phyloP scores from a whole-genome alignment of 1,139 yeast genomes.

The Magnusiomyces suaveolens region DNA sequence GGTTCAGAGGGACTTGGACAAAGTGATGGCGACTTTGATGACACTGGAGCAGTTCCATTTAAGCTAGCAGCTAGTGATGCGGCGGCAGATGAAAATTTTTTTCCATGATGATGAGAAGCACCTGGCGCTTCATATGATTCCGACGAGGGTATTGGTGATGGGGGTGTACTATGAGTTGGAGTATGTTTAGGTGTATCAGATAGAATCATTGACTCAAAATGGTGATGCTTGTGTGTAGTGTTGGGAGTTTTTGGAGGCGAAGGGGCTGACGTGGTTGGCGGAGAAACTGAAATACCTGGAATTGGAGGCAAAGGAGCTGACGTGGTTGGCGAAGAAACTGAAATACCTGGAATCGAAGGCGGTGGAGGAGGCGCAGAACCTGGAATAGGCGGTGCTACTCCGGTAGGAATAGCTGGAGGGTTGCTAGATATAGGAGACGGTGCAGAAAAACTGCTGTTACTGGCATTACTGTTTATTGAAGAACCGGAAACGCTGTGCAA shows the following conservation, averaged over 20 bases:
- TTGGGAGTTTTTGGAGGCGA: too few species aligned
- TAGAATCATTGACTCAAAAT: conserved; percentile 22
- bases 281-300: conserved; percentile 22
- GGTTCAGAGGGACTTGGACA: conserved; percentile 19
- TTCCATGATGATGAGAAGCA: not conserved
- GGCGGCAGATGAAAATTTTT: not conserved
- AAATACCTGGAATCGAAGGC: conserved; percentile 11
- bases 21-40: conserved; percentile 22
- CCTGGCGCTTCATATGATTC: conserved; percentile 1
- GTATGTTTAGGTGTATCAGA: conserved; percentile 17
- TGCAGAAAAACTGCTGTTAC: not conserved
- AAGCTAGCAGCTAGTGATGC: not conserved
- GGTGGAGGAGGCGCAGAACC: conserved; percentile 6
- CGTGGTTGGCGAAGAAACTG: conserved; percentile 23
- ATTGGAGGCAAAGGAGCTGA: conserved; percentile 29
- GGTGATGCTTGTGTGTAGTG: too few species aligned
- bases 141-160: conserved; percentile 10
- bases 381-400: not conserved
- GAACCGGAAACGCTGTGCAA: conserved; percentile 2
- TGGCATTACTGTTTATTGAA: not conserved
- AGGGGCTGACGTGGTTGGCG: conserved; percentile 25
- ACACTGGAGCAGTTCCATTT: conserved; percentile 10
- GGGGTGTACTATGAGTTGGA: conserved; percentile 2
- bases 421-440: not conserved
- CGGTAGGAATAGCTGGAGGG: not conserved